phyloP scores from a whole-genome alignment of 352 stramenopile genomes.

The Globisporangium apiculatum region DNA sequence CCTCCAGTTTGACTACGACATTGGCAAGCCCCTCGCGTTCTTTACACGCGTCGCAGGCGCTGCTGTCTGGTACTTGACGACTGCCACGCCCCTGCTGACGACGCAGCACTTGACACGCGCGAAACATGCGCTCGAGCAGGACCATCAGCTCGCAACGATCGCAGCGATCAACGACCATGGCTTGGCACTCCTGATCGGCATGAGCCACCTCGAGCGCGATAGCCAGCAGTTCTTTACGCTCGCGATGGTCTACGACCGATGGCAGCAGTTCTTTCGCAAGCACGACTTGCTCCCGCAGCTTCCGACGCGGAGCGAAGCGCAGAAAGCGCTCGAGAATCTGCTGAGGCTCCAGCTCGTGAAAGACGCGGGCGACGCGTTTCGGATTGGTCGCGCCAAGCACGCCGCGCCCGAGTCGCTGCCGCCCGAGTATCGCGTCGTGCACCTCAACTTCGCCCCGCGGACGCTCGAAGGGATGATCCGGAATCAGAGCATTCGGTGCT shows the following conservation, averaged over 20 bases:
- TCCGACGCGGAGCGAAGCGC: constrained; percentile 60
- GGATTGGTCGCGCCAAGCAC: constrained; percentile 46
- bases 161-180: constrained; percentile 52
- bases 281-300: constrained; percentile 59
- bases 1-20: constrained; percentile 73
- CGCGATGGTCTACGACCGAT: constrained; percentile 80
- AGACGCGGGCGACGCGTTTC: constrained; percentile 67
- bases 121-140: constrained; percentile 54
- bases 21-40: constrained; percentile 55
- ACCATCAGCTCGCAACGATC: constrained; percentile 71
- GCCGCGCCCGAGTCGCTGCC: constrained; percentile 37
- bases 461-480: constrained; percentile 70
- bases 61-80: constrained; percentile 40
- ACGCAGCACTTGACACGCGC: constrained; percentile 40
- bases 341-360: constrained; percentile 65
- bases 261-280: constrained; percentile 74
- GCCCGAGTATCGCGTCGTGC: constrained; percentile 68
- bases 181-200: constrained; percentile 71
- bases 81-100: constrained; percentile 28
- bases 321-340: constrained; percentile 70
- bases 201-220: constrained; percentile 69
- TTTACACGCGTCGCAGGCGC: constrained; percentile 54
- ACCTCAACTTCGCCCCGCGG: constrained; percentile 63
- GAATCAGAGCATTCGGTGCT: constrained; percentile 66
- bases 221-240: constrained; percentile 63